Evolutionary conservation across 1,284 basidiomycete species (phyloP), one percentile per base, ranked within the genome.

Genomic region (Coniferiporia sulphurascens): DNA sequence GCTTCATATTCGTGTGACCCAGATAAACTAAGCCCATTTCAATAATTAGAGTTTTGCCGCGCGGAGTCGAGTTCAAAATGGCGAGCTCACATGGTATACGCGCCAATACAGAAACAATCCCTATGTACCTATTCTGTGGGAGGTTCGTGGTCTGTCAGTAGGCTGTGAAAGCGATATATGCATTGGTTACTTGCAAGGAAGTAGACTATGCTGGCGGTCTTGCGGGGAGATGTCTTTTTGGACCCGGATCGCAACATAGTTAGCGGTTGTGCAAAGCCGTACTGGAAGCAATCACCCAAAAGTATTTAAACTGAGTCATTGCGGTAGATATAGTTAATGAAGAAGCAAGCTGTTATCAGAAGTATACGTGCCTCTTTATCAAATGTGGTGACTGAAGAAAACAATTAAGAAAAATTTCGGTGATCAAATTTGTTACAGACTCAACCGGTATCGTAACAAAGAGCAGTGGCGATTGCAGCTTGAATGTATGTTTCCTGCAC

Each of bases 361-460:
- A 3, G 7, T n/a, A 3, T 12, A 7, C 45, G 5, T 48, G 49
- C 55, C 36, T 56, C 55, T 35, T n/a, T 56, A 34, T 56, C 55
- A 9, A 56, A n/a, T 17, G 55, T 56, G 8, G 45, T 49, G 19
- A 56, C 55, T 56, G 7, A 36, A 35, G 41, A 13, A 13, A 43
- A 27, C 12, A 48, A 32, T n/a, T 19, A 56, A 27, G 5, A 5
- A 5, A 5, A 5, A 3, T 48, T 10, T 46, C 21, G 32, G 32
- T 15, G 27, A 32, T 10, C 3, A 8, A 1, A 8, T 22, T 13
- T 21, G 10, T 38, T 8, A 13, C 5, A 13, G 34, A 56, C 55
- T 56, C 45, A 46, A 56, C 55, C 36, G 17, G 36, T 45, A 36
- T 56, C 45, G 32, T 56, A 56, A 17, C 19, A n/a, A 17, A 56